Base-by-base conservation (phyloP, 495 filamentous ascomycete species). In the Penicillium herquei region DNA sequence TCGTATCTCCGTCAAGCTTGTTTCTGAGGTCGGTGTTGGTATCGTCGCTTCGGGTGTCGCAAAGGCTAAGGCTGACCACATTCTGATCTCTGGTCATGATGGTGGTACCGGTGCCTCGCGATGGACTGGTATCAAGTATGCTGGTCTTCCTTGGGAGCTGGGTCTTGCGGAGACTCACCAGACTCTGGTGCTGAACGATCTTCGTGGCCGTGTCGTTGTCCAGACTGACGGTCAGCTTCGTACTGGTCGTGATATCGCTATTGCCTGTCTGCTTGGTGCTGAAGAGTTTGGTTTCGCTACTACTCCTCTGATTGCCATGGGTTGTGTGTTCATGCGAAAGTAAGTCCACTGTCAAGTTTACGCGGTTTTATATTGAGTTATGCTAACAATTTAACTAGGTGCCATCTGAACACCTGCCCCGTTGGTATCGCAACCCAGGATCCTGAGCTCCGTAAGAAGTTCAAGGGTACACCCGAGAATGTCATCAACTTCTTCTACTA, bases 401-500 rank as follows among this genome's bases (percentile, higher is more conserved):
- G 76, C 50, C 75, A 78, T 44, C 54, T 87, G 37, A 96, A 96
- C 63, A 96, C 91, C 30, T 98, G 94, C 74, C 93, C 94, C 1
- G 94, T 98, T 9, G 94, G 94, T 66, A 96, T 99, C 49, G 94
- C 94, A 1, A 97, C 94, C 6, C 94, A 99, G 67, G 95, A 99
- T 62, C 90, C 91, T 6, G 91, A 95, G 65, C 84, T 99, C 3
- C 84, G 95, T 17, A 90, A 91, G 79, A 99, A 97, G 77, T 98
- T 99, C 74, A 81, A 83, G 40, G 95, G 94, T 32, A 92, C 90
- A 0, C 93, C 94, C 7, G 94, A 99, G 73, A 91, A 99, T 67
- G 94, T 96, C 43, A 99, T 99, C 73, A 99, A 99, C 80, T 99
- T 98, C 82, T 99, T 99, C 78, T 99, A 96, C 76, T 99, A 99